Conservation (phyloP, 1,284 basidiomycete genomes). For the Leccinum huronense region DNA sequence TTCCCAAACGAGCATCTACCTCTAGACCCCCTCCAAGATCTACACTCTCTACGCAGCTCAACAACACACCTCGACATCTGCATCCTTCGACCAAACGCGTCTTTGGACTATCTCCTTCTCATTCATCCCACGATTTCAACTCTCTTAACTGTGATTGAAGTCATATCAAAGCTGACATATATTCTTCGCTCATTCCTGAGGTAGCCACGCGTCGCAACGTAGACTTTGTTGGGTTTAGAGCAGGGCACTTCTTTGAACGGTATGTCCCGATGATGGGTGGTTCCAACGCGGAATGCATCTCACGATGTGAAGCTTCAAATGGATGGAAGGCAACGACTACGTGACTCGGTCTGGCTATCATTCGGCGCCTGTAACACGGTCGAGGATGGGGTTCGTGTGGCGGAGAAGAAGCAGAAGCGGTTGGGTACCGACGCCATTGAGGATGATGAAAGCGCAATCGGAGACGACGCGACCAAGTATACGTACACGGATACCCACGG, state of each 20-base stretch:
- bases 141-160: constrained; percentile 86
- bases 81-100: constrained; percentile 60
- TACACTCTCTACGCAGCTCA: constrained; percentile 85
- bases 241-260: constrained; percentile 69
- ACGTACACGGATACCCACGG: constrained; percentile 47
- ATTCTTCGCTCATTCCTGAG: constrained; percentile 48
- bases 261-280: constrained; percentile 76
- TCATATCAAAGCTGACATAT: constrained; percentile 78
- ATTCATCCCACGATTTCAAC: constrained; percentile 85
- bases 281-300: constrained; percentile 59
- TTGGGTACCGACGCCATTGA: constrained; percentile 40
- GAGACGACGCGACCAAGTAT: constrained; percentile 64
- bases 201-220: constrained; percentile 59
- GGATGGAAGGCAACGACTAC: constrained; percentile 48
- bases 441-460: constrained; percentile 47
- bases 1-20: constrained; percentile 41
- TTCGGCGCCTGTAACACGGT: constrained; percentile 51
- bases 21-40: constrained; percentile 67
- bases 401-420: constrained; percentile 63
- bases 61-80: constrained; percentile 71
- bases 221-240: constrained; percentile 70
- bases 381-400: constrained; percentile 72
- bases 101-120: constrained; percentile 76
- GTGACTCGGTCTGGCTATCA: no score
- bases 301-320: constrained; percentile 52